Conservation (phyloP, 108 stramenopile genomes). For the Discostella stelligeroides region DNA sequence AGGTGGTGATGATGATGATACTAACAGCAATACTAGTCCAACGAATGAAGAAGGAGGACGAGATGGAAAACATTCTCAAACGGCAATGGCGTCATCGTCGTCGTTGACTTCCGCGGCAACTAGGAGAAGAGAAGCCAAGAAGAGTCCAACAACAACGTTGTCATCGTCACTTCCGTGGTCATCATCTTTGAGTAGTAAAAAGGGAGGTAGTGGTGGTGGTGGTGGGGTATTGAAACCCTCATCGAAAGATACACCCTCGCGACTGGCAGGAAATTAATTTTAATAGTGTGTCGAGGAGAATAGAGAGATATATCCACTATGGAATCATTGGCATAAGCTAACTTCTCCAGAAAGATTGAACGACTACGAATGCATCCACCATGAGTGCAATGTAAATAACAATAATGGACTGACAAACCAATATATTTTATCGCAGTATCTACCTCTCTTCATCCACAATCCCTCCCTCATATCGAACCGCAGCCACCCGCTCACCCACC, state of each 20-base stretch:
- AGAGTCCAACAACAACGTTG: slow-evolving; percentile 11
- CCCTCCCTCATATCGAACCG: too few species aligned
- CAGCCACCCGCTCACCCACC: too few species aligned
- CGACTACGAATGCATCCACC: too few species aligned
- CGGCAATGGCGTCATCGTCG: background rate
- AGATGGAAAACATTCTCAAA: background rate
- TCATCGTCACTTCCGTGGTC: background rate
- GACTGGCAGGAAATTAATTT: slow-evolving; percentile 38
- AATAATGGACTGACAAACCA: too few species aligned
- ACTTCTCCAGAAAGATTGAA: too few species aligned
- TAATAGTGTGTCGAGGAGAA: too few species aligned
- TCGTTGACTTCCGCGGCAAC: slow-evolving; percentile 14
- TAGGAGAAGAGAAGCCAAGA: slow-evolving; percentile 17
- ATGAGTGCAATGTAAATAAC: too few species aligned
- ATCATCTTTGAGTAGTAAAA: background rate
- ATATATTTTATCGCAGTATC: too few species aligned
- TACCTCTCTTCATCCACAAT: too few species aligned
- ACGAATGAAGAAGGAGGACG: slow-evolving; percentile 37
- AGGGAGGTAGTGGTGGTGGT: slow-evolving; percentile 27
- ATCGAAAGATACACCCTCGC: slow-evolving; percentile 76
- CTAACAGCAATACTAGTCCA: slow-evolving; percentile 10
- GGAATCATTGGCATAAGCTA: too few species aligned
- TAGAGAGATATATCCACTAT: too few species aligned
- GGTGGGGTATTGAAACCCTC: slow-evolving; percentile 66
- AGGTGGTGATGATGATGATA: slow-evolving; percentile 9